Evolutionary conservation across 306 rosid genomes (phyloP).

Genomic region (Lotus japonicus): DNA sequence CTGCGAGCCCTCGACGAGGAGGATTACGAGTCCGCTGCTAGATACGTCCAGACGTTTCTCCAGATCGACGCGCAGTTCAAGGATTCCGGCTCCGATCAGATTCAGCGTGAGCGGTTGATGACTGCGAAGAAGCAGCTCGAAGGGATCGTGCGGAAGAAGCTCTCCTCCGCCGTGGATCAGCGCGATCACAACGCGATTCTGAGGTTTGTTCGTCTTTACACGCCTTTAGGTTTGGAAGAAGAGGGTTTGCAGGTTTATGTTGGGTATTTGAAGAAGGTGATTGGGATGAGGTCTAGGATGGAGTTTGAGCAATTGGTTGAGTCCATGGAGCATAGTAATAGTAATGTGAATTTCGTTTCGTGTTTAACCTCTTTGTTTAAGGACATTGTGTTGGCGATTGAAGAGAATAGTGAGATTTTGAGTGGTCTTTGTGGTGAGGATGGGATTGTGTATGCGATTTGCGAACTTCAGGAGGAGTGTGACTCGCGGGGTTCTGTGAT

Average conservation of each 20-base stretch:
- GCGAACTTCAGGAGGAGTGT: constrained; percentile 97
- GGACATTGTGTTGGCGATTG: constrained; percentile 80
- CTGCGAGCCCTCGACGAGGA: constrained; percentile 47
- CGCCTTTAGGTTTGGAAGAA: constrained; percentile 71
- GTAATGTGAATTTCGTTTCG: constrained; percentile 54
- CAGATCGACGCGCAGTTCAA: too few relatives aligned
- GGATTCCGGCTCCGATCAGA: too few relatives aligned
- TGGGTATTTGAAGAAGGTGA: constrained; percentile 70
- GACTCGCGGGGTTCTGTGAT: constrained; percentile 74
- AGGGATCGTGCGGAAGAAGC: constrained; percentile 64
- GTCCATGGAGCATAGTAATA: constrained; percentile 44
- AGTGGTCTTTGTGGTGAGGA: constrained; percentile 89
- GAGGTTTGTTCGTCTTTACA: constrained; percentile 52
- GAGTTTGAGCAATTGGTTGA: constrained; percentile 78
- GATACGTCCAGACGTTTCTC: neutral
- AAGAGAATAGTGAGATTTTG: constrained; percentile 75
- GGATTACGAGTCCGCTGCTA: constrained; percentile 63
- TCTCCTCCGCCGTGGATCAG: constrained; percentile 60
- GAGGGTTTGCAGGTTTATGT: constrained; percentile 85
- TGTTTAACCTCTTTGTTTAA: constrained; percentile 85
- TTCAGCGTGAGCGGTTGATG: too few relatives aligned
- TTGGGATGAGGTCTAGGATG: constrained; percentile 70
- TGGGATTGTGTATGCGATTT: constrained; percentile 86
- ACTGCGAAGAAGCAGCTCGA: too few relatives aligned
- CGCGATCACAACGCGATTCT: constrained; percentile 58